Evolutionary conservation across 1,284 basidiomycete genomes (phyloP), one percentile per base, ranked within the genome.

Genomic region (Irpex sp.): DNA sequence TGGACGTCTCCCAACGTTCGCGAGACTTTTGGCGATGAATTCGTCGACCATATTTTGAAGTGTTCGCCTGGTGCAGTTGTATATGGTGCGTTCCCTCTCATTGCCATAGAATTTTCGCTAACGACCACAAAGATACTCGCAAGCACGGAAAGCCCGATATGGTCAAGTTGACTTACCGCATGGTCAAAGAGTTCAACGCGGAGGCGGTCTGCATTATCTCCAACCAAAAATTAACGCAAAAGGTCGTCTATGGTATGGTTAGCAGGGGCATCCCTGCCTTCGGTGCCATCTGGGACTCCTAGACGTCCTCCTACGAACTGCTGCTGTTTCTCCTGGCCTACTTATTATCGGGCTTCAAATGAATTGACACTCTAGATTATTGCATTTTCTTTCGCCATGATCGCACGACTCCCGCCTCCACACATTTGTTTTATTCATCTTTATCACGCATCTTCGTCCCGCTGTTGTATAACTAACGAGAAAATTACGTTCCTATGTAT

Each of bases 151-250:
- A 85, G 70, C 84, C 85, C 3, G 83, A 86, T 72, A 85, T 86
- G 83, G 82, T 86, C 59, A 84, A 84, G 68, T 70, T 86, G 59
- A 83, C 83, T 4, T 82, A 83, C 65, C 78, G 81, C 39, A 75
- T 87, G 49, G 83, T 85, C 5, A 77, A 78, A 53, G 85, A 87
- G 68, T 86, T 84, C 73, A 72, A 86, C 37, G 85, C 85, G 2
- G 85, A 87, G 69, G 84, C 84, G 26, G 85, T 88, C 19, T 81
- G 80, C 62, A 77, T 87, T 53, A 86, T 87, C 60, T 86, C 84
- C 15, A 87, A 87, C 70, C 82, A 83, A 68, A 84, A 80, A 65
- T 71, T 87, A 36, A 87, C 85, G n/a, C 72, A 78, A 62, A 86
- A 86, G 72, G 78, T 87, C 13, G 84, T 86, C 33, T 86, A 84